These are phyloP conservation scores for Cudoniella acicularis DNA, from an alignment of 495 filamentous ascomycete species.

Conservation along the genomic window DNA sequence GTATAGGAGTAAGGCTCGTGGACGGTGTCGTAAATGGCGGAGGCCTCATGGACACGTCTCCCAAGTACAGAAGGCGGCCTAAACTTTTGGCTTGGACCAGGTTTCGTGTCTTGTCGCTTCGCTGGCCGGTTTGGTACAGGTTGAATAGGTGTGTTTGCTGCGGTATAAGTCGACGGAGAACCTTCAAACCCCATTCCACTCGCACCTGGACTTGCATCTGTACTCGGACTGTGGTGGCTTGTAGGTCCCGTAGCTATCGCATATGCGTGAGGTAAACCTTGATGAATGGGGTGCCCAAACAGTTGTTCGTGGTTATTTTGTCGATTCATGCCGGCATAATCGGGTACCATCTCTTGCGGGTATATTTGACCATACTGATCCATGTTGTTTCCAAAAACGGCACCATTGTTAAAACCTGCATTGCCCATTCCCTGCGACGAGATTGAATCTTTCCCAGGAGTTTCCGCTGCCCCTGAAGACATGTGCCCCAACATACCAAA, in stretches of 20 bases:
- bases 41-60: conserved; percentile 62
- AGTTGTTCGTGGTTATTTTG: conserved; percentile 13
- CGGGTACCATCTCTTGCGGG: conserved; percentile 19
- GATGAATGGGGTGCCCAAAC: conserved; percentile 6
- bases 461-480: conserved; percentile 79
- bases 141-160: conserved; percentile 6
- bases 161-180: conserved; percentile 21
- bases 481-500: conserved; percentile 94
- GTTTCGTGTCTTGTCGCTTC: conserved; percentile 23
- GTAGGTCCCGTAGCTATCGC: conserved; percentile 65
- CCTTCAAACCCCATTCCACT: conserved; percentile 21
- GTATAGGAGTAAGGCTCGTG: conserved; percentile 89
- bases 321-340: conserved; percentile 12
- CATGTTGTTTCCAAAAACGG: conserved; percentile 35
- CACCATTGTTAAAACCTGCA: conserved; percentile 33
- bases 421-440: conserved; percentile 30
- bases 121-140: conserved; percentile 10
- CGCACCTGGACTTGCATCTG: conserved; percentile 25
- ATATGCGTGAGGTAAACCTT: conserved; percentile 57
- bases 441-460: conserved; percentile 59
- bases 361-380: conserved; percentile 21
- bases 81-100: conserved; percentile 8
- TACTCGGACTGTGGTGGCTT: conserved; percentile 58
- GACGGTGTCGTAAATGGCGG: conserved; percentile 81
- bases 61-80: conserved; percentile 20